These are phyloP conservation scores for Wickerhamomyces sp. DNA, from an alignment of 1,139 yeast species.

Conservation along the genomic window DNA sequence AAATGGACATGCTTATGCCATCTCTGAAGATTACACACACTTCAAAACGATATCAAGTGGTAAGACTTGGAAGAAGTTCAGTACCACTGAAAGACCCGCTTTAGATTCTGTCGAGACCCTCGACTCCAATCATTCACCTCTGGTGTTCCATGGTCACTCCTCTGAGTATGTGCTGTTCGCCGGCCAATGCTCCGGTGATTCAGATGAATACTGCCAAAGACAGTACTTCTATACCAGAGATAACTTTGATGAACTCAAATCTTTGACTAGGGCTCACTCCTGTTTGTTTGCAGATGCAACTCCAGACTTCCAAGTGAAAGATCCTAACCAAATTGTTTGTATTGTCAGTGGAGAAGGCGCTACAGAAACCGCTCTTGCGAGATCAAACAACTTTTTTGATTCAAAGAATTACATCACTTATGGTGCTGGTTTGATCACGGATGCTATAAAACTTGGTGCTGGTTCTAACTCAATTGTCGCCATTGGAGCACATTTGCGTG, in stretches of 20 bases:
- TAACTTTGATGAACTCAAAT: conserved; percentile 40
- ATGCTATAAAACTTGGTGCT: conserved; percentile 43
- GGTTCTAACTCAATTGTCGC: conserved; percentile 49
- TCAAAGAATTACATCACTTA: conserved; percentile 27
- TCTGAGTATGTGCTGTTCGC: conserved; percentile 37
- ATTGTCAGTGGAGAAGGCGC: conserved; percentile 35
- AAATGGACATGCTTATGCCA: conserved; percentile 44
- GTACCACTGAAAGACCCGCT: conserved; percentile 20
- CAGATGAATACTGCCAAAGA: conserved; percentile 29
- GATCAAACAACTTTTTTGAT: conserved; percentile 49
- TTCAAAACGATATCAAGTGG: conserved; percentile 55
- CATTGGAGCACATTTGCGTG: conserved; percentile 38
- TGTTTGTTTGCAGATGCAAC: conserved; percentile 51
- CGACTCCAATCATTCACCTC: conserved; percentile 15
- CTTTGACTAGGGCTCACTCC: conserved; percentile 30
- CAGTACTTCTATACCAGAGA: conserved; percentile 44
- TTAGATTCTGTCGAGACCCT: conserved; percentile 21
- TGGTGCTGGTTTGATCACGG: conserved; percentile 26
- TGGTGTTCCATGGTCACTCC: conserved; percentile 37
- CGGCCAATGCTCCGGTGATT: conserved; percentile 30
- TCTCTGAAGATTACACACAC: conserved; percentile 37
- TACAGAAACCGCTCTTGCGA: conserved; percentile 32
- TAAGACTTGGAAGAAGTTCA: conserved; percentile 46
- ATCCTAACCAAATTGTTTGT: conserved; percentile 44
- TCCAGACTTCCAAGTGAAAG: conserved; percentile 28